These are phyloP conservation scores for Exophiala sp. DNA, from an alignment of 2,329 filamentous ascomycete genomes.

Conservation along the genomic window DNA sequence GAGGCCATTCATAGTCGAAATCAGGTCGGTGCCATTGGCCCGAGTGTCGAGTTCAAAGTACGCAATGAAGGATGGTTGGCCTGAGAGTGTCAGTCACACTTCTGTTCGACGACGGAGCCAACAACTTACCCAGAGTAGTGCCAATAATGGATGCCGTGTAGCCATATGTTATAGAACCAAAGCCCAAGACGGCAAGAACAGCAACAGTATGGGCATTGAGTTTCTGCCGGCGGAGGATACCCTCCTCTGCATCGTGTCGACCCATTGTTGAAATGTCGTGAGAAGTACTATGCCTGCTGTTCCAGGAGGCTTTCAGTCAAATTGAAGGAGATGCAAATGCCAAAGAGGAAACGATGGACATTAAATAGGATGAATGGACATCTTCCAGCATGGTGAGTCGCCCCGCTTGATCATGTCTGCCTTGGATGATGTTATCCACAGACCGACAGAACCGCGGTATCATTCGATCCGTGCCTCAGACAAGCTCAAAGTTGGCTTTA, in stretches of 20 bases:
- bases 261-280: conserved; percentile 2
- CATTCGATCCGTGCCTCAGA: no score
- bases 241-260: conserved; percentile 13
- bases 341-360: neutral
- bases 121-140: conserved; percentile 25
- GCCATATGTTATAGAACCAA: conserved; percentile 24
- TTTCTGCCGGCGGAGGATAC: conserved; percentile 17
- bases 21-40: conserved; percentile 20
- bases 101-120: neutral
- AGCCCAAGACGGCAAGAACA: conserved; percentile 19
- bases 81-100: neutral
- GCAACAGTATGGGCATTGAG: conserved; percentile 18
- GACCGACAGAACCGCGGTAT: no score
- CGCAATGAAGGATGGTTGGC: conserved; percentile 44
- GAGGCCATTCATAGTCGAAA: conserved; percentile 23
- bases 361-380: no score
- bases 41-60: conserved; percentile 27
- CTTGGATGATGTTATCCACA: no score
- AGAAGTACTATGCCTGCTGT: neutral
- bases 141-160: conserved; percentile 26
- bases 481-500: no score
- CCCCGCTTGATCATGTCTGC: no score
- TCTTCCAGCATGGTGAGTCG: no score
- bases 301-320: no score
- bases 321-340: neutral